Conservation (phyloP, 139 green algal genomes). For the Coccomyxa sp. region DNA sequence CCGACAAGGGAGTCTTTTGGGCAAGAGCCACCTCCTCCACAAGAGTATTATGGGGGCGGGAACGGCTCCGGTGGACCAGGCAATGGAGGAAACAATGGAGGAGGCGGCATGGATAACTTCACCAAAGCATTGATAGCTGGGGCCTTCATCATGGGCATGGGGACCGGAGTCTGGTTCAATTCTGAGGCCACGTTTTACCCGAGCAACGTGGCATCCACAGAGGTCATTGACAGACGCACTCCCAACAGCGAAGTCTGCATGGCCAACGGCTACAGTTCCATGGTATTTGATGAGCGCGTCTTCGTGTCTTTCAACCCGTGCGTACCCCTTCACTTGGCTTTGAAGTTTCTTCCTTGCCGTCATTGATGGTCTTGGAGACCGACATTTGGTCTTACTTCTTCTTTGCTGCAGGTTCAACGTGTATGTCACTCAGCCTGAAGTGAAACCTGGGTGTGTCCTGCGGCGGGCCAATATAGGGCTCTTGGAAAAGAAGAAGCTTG, state of each 20-base stretch:
- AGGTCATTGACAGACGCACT: slow-evolving; percentile 93
- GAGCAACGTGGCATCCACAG: slow-evolving; percentile 84
- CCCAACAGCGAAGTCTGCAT: slow-evolving; percentile 92
- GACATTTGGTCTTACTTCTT: background rate
- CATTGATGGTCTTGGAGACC: too few species aligned
- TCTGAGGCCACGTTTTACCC: slow-evolving; percentile 71
- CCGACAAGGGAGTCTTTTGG: background rate
- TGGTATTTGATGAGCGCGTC: slow-evolving; percentile 97
- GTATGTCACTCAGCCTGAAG: slow-evolving; percentile 92
- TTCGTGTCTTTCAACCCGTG: slow-evolving; percentile 98
- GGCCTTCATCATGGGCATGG: slow-evolving; percentile 88
- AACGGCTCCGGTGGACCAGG: background rate
- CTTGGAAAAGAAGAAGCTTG: slow-evolving; percentile 86
- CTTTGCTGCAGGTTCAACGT: slow-evolving; percentile 81
- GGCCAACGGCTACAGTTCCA: slow-evolving; percentile 95
- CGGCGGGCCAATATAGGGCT: slow-evolving; percentile 86
- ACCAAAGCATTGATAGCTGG: slow-evolving; percentile 63
- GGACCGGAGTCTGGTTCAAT: slow-evolving; percentile 70
- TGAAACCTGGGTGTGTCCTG: slow-evolving; percentile 97
- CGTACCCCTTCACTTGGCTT: background rate
- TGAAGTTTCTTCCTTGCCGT: too few species aligned
- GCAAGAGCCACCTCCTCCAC: slow-evolving; percentile 2
- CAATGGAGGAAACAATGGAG: background rate
- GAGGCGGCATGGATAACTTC: slow-evolving; percentile 21
- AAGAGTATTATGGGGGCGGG: background rate